Evolutionary conservation across 176 grass and related monocot species (phyloP), one percentile per base, ranked within the genome.

Genomic region (Ensete glaucum): DNA sequence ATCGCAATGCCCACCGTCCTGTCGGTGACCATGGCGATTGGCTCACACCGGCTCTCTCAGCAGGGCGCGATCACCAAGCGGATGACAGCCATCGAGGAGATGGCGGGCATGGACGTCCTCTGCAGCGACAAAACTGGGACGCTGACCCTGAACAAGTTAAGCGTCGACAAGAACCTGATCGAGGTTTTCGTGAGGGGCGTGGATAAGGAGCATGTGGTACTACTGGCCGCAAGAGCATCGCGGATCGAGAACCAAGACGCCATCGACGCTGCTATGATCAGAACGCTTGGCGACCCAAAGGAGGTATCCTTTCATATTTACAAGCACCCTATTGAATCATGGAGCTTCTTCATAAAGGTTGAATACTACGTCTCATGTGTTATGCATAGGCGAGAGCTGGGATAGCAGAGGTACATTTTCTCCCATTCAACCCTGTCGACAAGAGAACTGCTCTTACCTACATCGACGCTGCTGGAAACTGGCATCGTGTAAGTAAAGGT

Each of bases 1-100:
- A 99, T 99, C 80, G 96, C 96, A 1, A 99, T 99, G 96, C 96
- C 96, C n/a, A 99, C 96, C 0, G 96, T 99, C 53, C 82, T 99
- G 0, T 99, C 96, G 0, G 96, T 99, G 14, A 99, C 96, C 15
- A 99, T 99, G 96, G 96, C 96, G 5, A 99, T 99, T 24, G 96
- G 96, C 11, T 94, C 91, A 23, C 95, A 89, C 50, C 73, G 90
- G 2, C 79, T 94, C 0, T 79, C 91, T 0, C 63, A 79, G 27
- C 91, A 94, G 62, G 96, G 96, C 19, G 96, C 96, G 19, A 99
- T 99, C 82, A 95, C 96, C 11, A 99, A 99, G 78, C 80, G 96
- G 27, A 99, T 99, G 96, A 99, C 96, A 5, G 91, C 88, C n/a
- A 95, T 99, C 53, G 96, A 99, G 85, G 96, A 99, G 78, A 94